Evolutionary conservation across 2,329 filamentous ascomycete species (phyloP), one percentile per base, ranked within the genome.

Genomic region (Calonectria pseudoturangicola): DNA sequence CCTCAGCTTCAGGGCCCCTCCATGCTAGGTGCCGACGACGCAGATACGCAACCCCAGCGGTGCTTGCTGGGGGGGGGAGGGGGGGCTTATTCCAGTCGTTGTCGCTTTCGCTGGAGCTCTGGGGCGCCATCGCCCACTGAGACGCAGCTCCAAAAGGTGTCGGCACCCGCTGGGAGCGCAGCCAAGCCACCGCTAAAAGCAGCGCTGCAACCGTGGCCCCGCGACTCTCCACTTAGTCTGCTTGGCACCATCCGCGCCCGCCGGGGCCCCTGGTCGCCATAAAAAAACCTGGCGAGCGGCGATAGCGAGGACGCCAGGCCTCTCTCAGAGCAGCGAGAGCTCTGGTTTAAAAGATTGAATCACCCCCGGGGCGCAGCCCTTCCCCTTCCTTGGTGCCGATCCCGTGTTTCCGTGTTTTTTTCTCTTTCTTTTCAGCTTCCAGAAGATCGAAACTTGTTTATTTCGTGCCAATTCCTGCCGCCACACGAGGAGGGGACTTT

Each of bases 161-260:
- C 9, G 43, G 25, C 30, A 39, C 41, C 66, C 66, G 36, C 66
- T 68, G 60, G 45, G 50, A 45, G 41, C 68, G 21, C 64, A 45
- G 66, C 66, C 51, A 68, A 68, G 51, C 66, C 56, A 68, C 51
- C 66, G n/a, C 70, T 72, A 68, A 72, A 72, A 72, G 70, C 70
- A 72, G 70, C 70, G 65, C 64, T 72, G 66, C 70, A 75, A 71
- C 70, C 60, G 72, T 50, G 66, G 70, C 68, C 72, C 75, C 75
- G 68, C 71, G 68, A 27, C 45, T 45, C 76, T 74, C 77, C 76
- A 75, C 73, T 77, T 73, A 54, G 72, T 39, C 43, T 58, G 64
- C 75, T 79, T 79, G 74, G 77, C 76, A 71, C 68, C 47, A 70
- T 58, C 74, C 70, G 66, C 68, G n/a, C 43, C 43, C 71, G 36